Evolutionary conservation across 176 grass and related monocot species (phyloP), one percentile per base, ranked within the genome.

Genomic region (Carex littledalei): DNA sequence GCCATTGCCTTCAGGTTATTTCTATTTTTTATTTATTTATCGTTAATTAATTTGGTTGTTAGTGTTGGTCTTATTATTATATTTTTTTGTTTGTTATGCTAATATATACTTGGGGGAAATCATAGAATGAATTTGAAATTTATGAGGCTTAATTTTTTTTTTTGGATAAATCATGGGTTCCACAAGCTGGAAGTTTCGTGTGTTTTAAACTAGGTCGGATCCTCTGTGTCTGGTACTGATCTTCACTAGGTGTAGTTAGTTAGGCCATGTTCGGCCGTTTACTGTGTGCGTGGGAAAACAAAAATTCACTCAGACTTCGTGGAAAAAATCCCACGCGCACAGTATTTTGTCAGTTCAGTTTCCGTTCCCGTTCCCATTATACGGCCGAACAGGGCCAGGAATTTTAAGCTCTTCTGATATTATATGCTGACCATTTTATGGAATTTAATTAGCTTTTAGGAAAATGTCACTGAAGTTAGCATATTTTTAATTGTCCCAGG

Each of bases 1-100:
- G 95, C 91, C 74, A 98, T 98, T 89, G 95, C 95, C 53, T 98
- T 98, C 87, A 98, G 95, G 95, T 98, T 54, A 74, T 60, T 39
- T 9, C 4, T 6, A 47, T 8, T 47, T 34, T 70, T 83, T 0
- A n/a, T 58, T 21, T 8, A 6, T 32, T 79, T 1, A 16, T 71
- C 22, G 3, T 53, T 59, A 54, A 21, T 56, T 9, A 79, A 45
- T 79, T 78, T 41, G 41, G 35, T 43, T n/a, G 1, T 63, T 63
- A 8, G 17, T n/a, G 16, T 39, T 69, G 8, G 2, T 41, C 6
- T 18, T 41, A 0, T 41, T 70, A 8, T 70, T 43, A 35, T 35
- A 29, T 35, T 35, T 29, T 35, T 35, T 35, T 35, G 34, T 35
- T 35, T 35, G 34, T 35, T 35, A 18, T 43, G 12, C 16, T 26